These are phyloP conservation scores for Penicillium simplicissimum DNA, from an alignment of 495 filamentous ascomycete species.

Conservation along the genomic window DNA sequence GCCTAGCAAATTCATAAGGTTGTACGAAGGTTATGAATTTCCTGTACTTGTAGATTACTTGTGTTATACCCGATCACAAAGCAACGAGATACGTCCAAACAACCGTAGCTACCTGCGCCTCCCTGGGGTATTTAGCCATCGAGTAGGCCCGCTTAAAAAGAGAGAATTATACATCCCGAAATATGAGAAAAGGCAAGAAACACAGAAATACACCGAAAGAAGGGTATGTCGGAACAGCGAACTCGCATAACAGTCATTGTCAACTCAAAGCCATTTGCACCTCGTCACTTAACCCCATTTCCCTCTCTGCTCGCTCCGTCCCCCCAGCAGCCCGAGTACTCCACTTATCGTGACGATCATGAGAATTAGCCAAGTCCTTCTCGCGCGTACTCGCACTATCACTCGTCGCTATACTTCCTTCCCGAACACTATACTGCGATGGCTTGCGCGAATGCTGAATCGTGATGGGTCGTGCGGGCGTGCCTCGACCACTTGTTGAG, in stretches of 20 bases:
- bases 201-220: not conserved
- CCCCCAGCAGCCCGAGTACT: slow-evolving; percentile 40
- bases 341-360: slow-evolving; percentile 49
- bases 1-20: slow-evolving; percentile 19
- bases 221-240: slow-evolving; percentile 1
- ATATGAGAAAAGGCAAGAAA: not conserved
- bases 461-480: slow-evolving; percentile 37
- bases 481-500: slow-evolving; percentile 17
- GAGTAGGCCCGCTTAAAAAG: not conserved
- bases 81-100: not conserved
- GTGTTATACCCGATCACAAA: not conserved
- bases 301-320: slow-evolving; percentile 45
- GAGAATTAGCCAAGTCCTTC: slow-evolving; percentile 52
- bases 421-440: slow-evolving; percentile 33
- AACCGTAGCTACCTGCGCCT: not conserved
- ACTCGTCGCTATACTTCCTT: slow-evolving; percentile 42
- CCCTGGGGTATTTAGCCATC: slow-evolving; percentile 1
- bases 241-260: slow-evolving; percentile 14
- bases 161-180: not conserved
- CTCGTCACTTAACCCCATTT: slow-evolving; percentile 53
- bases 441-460: slow-evolving; percentile 33
- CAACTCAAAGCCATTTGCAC: slow-evolving; percentile 57
- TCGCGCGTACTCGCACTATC: slow-evolving; percentile 45
- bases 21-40: not conserved
- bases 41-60: slow-evolving; percentile 8